Evolutionary conservation across 2,329 filamentous ascomycete species (phyloP).

Genomic region (Sporothrix euskadiensis): DNA sequence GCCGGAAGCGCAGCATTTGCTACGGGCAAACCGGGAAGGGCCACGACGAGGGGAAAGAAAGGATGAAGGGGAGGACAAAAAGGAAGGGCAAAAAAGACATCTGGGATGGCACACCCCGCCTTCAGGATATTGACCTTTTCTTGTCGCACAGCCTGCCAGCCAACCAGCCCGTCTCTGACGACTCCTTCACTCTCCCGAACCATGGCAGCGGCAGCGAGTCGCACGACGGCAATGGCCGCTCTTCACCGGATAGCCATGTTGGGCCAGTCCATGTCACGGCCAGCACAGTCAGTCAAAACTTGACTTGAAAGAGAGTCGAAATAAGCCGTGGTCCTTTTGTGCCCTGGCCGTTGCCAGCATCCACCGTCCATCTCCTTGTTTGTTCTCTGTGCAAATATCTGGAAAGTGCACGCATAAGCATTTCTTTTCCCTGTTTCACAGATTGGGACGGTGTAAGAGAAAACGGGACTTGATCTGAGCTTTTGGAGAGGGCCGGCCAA

Average conservation of each 20-base stretch:
- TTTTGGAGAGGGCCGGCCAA: neutral
- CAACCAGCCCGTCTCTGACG: neutral
- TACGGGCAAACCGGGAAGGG: neutral
- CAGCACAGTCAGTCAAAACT: neutral
- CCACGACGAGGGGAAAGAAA: neutral
- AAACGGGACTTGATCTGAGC: constrained; percentile 13
- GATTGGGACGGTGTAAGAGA: neutral
- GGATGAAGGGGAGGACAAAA: neutral
- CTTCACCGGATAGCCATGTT: constrained; percentile 14
- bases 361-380: neutral
- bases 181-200: neutral
- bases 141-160: neutral
- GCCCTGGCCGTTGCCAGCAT: neutral
- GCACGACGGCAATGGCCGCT: neutral
- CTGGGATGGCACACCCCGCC: constrained; percentile 14
- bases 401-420: constrained; percentile 12
- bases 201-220: constrained; percentile 10
- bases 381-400: neutral
- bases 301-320: neutral
- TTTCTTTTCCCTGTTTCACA: constrained; percentile 1
- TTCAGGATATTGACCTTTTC: constrained; percentile 1
- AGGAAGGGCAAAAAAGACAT: neutral
- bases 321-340: neutral
- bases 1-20: constrained; percentile 20
- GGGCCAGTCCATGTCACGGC: neutral